These are phyloP conservation scores for Astragalus membranaceus DNA, from an alignment of 306 rosid genomes.

Conservation along the genomic window DNA sequence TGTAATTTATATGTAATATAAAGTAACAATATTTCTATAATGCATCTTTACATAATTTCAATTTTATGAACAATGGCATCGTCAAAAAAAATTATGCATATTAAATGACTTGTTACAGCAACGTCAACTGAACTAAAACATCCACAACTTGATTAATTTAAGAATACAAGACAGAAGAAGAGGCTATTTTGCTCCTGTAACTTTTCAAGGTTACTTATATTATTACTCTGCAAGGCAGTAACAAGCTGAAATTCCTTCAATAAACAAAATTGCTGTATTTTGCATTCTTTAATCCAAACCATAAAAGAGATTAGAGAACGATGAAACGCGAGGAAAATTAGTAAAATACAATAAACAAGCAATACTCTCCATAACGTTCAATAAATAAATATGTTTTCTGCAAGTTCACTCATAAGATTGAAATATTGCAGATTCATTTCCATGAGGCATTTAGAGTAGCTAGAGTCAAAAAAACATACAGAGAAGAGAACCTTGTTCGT, in stretches of 20 bases:
- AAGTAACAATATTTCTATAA: no score
- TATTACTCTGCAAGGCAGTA: not conserved
- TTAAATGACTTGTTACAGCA: no score
- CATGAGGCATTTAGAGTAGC: not conserved
- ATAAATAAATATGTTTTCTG: not conserved
- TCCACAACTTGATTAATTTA: no score
- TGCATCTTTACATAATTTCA: no score
- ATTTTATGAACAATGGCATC: no score
- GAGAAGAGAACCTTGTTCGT: conserved; percentile 1
- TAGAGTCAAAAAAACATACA: not conserved
- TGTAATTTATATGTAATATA: no score
- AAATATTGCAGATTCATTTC: not conserved
- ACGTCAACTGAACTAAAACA: no score
- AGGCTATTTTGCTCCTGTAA: no score
- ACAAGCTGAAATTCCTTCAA: not conserved
- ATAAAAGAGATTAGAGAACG: not conserved
- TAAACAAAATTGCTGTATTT: not conserved
- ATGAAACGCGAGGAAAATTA: not conserved
- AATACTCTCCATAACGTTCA: not conserved
- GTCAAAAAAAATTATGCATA: no score
- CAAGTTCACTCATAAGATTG: not conserved
- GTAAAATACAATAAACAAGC: not conserved
- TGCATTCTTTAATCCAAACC: not conserved
- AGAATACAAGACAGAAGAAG: no score
- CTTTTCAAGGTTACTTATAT: no score